Evolutionary conservation across 805 yeast genomes (phyloP).

Genomic region (Candida taoyuanica): DNA sequence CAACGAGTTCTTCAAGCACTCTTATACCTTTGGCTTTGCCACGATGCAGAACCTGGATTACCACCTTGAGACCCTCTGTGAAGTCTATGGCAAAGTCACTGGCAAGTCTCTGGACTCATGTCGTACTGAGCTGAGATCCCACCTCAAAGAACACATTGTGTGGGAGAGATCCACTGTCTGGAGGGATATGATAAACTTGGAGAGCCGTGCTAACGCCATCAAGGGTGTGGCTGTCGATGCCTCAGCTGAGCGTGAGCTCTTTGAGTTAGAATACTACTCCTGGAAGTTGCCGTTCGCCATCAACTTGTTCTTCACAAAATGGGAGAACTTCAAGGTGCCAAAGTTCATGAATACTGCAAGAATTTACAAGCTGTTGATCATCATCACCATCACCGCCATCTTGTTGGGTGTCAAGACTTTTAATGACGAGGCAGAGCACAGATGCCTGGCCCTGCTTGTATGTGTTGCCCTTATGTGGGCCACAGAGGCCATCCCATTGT

Average conservation of each 20-base stretch:
- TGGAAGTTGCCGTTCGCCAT: conserved; percentile 30
- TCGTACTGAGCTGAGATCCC: conserved; percentile 51
- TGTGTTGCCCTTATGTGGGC: conserved; percentile 83
- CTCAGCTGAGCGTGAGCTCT: conserved; percentile 26
- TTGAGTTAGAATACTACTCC: conserved; percentile 30
- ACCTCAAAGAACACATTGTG: conserved; percentile 83
- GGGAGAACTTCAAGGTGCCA: conserved; percentile 35
- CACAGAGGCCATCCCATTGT: conserved; percentile 87
- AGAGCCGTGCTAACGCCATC: conserved; percentile 50
- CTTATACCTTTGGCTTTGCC: conserved; percentile 50
- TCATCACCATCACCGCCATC: conserved; percentile 48
- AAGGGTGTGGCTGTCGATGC: conserved; percentile 37
- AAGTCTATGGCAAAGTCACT: conserved; percentile 49
- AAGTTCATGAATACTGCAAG: conserved; percentile 38
- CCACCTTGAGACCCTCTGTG: conserved; percentile 48
- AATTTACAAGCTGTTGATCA: conserved; percentile 28
- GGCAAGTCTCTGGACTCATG: conserved; percentile 33
- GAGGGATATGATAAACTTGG: conserved; percentile 90
- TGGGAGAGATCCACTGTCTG: conserved; percentile 97
- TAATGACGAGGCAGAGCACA: conserved; percentile 54
- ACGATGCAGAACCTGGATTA: conserved; percentile 47
- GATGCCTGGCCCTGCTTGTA: conserved; percentile 62
- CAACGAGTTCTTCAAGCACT: conserved; percentile 39
- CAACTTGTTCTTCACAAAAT: conserved; percentile 23
- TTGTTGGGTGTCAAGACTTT: conserved; percentile 57